Percentiles rank a stretch among this genome's conserved stretches.
phyloP scores from a whole-genome alignment of 495 filamentous ascomycete species.

The Penicillium canariense region DNA sequence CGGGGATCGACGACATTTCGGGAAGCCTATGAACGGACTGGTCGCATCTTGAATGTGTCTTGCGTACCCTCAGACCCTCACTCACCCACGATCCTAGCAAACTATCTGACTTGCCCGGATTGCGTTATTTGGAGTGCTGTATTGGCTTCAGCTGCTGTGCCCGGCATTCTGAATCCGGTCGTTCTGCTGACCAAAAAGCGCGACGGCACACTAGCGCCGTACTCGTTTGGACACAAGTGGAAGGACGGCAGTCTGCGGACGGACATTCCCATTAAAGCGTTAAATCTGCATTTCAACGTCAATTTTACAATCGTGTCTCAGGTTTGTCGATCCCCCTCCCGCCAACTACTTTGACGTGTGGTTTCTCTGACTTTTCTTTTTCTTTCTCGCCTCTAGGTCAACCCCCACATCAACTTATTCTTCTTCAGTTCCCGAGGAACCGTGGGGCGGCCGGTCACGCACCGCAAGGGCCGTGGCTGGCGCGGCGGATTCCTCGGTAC shows the following conservation, averaged over 20 bases:
- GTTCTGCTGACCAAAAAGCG: constrained; percentile 92
- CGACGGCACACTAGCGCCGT: constrained; percentile 73
- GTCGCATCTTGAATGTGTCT: constrained; percentile 89
- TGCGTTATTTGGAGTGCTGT: constrained; percentile 99
- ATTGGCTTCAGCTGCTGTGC: constrained; percentile 91
- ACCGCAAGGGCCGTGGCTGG: constrained; percentile 91
- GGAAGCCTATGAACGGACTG: constrained; percentile 92
- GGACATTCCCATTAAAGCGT: constrained; percentile 88
- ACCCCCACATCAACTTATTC: constrained; percentile 96
- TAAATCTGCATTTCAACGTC: constrained; percentile 96
- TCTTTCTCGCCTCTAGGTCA: constrained; percentile 53
- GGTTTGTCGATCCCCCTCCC: constrained; percentile 23
- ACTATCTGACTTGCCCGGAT: constrained; percentile 91
- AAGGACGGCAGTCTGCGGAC: constrained; percentile 93
- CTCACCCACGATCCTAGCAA: constrained; percentile 84
- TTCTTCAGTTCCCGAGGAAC: constrained; percentile 93
- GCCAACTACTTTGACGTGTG: neutral
- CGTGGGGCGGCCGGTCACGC: constrained; percentile 90
- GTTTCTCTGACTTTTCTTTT: constrained; percentile 13
- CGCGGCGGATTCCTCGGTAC: constrained; percentile 89
- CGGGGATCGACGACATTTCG: constrained; percentile 88
- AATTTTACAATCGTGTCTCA: constrained; percentile 95
- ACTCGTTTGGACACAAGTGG: constrained; percentile 96
- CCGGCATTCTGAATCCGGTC: constrained; percentile 92
- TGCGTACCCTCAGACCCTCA: constrained; percentile 98